These are phyloP conservation scores for Xylariaceae sp. DNA, from an alignment of 2,329 filamentous ascomycete genomes.

Conservation along the genomic window DNA sequence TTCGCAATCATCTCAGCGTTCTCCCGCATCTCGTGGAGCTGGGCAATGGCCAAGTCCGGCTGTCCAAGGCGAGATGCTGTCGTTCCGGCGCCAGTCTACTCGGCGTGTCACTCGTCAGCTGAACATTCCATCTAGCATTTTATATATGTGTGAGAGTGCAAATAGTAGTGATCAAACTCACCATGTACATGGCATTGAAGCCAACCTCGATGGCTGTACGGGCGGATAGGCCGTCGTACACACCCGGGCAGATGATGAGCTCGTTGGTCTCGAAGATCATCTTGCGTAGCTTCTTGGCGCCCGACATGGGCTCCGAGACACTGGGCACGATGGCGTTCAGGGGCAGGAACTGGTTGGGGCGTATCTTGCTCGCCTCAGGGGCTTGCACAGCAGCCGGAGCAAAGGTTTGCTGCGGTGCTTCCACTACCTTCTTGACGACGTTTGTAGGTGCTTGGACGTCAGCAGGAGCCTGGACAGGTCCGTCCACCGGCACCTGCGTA, in stretches of 20 bases:
- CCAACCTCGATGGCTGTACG: slow-evolving; percentile 42
- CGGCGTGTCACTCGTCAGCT: slow-evolving; percentile 9
- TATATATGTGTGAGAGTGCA: too few species aligned
- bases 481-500: neutral
- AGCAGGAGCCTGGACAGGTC: too few species aligned
- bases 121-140: slow-evolving; percentile 1
- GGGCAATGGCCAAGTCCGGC: slow-evolving; percentile 45
- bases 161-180: too few species aligned
- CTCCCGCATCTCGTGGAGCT: slow-evolving; percentile 46
- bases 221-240: slow-evolving; percentile 47
- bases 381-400: neutral
- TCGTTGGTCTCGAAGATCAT: slow-evolving; percentile 29
- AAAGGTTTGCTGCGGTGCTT: neutral
- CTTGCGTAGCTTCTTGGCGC: slow-evolving; percentile 30
- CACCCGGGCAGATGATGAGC: slow-evolving; percentile 41
- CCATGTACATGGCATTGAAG: slow-evolving; percentile 48
- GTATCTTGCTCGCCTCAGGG: slow-evolving; percentile 1
- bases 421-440: neutral
- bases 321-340: slow-evolving; percentile 21
- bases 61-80: slow-evolving; percentile 48
- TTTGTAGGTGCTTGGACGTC: too few species aligned
- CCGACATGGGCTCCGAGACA: slow-evolving; percentile 23
- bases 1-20: slow-evolving; percentile 50
- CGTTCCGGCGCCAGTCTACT: slow-evolving; percentile 46
- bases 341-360: slow-evolving; percentile 10